phyloP scores from a whole-genome alignment of 768 basidiomycete genomes.

The Tulasnella calospora region DNA sequence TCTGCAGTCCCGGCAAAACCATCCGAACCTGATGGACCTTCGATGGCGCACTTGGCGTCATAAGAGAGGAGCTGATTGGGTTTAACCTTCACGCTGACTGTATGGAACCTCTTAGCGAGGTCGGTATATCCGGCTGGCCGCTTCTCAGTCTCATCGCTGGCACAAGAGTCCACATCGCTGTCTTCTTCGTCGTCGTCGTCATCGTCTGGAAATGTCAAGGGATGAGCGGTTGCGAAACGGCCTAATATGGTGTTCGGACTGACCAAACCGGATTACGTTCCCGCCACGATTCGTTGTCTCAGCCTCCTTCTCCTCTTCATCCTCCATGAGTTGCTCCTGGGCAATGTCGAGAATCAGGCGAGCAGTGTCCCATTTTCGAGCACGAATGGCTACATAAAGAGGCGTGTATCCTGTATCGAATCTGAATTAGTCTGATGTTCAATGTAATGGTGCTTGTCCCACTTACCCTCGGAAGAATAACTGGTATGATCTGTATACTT shows the following conservation, averaged over 20 bases:
- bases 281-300: not conserved
- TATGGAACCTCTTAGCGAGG: constrained; percentile 48
- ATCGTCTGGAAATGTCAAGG: not conserved
- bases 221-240: not conserved
- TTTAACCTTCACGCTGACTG: constrained; percentile 32
- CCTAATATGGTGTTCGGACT: not conserved
- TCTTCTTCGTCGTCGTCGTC: constrained; percentile 36
- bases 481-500: constrained; percentile 30
- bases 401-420: constrained; percentile 41
- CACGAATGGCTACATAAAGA: constrained; percentile 44
- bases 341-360: constrained; percentile 55
- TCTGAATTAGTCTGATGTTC: not conserved
- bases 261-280: not conserved
- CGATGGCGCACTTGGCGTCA: not conserved
- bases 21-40: not conserved
- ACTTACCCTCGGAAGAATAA: constrained; percentile 3
- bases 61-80: not conserved
- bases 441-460: not conserved
- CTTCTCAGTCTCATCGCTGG: constrained; percentile 30
- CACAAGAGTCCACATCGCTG: constrained; percentile 39
- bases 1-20: not conserved
- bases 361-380: constrained; percentile 53
- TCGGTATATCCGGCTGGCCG: constrained; percentile 46
- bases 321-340: constrained; percentile 46
- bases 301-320: constrained; percentile 32